These are phyloP conservation scores for Cucurbita argyrosperma DNA, from an alignment of 306 rosid genomes.

Conservation along the genomic window DNA sequence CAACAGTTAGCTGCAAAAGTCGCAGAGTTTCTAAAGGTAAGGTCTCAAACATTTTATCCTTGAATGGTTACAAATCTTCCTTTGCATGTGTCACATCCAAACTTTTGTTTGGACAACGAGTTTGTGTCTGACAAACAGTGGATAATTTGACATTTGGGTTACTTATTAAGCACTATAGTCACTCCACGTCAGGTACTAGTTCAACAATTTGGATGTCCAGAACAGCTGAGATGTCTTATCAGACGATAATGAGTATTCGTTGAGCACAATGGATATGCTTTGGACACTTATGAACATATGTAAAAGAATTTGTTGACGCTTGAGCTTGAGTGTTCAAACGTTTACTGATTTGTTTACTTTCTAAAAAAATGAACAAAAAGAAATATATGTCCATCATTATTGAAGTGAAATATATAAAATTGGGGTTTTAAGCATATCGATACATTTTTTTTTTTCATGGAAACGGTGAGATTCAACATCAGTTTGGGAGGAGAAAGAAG, in stretches of 20 bases:
- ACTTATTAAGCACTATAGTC: background rate
- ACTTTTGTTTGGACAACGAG: background rate
- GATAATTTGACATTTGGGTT: background rate
- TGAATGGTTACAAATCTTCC: background rate
- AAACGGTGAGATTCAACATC: no score
- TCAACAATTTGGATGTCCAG: background rate
- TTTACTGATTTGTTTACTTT: background rate
- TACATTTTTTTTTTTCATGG: background rate
- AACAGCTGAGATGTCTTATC: background rate
- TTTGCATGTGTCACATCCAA: background rate
- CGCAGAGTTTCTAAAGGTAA: slow-evolving; percentile 84
- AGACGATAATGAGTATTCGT: background rate
- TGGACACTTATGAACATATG: background rate
- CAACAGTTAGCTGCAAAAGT: slow-evolving; percentile 85
- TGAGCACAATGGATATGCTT: background rate
- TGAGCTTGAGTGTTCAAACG: background rate
- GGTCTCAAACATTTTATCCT: background rate
- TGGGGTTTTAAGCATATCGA: background rate
- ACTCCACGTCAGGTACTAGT: background rate
- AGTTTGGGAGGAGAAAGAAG: no score
- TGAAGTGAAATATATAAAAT: background rate
- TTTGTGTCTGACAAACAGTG: background rate
- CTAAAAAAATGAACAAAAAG: background rate
- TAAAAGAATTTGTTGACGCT: background rate
- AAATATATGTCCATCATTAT: background rate